phyloP scores from a whole-genome alignment of 257 asterid species.

The Gentiana dahurica region DNA sequence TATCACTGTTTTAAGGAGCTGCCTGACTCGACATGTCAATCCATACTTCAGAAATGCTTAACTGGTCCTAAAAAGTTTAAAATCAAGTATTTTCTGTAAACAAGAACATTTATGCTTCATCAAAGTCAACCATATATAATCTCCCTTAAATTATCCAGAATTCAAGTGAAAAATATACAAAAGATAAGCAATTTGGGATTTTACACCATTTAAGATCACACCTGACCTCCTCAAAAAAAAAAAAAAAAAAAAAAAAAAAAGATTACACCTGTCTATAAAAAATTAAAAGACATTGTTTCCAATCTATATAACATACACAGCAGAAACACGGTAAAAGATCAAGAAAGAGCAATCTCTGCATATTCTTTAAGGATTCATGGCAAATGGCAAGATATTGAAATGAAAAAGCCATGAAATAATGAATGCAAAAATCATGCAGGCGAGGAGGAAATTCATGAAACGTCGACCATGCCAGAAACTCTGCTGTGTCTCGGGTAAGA shows the following conservation, averaged over 20 bases:
- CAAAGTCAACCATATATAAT: no score
- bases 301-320: constrained; percentile 10
- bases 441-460: constrained; percentile 36
- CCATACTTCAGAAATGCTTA: no score
- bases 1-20: no score
- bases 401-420: constrained; percentile 49
- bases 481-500: constrained; percentile 16
- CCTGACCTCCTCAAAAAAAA: neutral
- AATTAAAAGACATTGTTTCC: neutral
- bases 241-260: neutral
- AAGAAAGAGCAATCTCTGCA: constrained; percentile 2
- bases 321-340: neutral
- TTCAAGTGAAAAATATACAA: neutral
- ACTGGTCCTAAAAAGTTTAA: no score
- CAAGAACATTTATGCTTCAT: no score
- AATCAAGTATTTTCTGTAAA: no score
- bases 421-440: constrained; percentile 43
- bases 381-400: constrained; percentile 30
- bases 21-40: no score
- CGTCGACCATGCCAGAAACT: constrained; percentile 36
- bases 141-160: no score
- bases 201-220: neutral
- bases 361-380: neutral
- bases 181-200: neutral
- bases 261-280: constrained; percentile 2